phyloP scores from a whole-genome alignment of 306 rosid genomes.

The Trichosanthes cucumerina region DNA sequence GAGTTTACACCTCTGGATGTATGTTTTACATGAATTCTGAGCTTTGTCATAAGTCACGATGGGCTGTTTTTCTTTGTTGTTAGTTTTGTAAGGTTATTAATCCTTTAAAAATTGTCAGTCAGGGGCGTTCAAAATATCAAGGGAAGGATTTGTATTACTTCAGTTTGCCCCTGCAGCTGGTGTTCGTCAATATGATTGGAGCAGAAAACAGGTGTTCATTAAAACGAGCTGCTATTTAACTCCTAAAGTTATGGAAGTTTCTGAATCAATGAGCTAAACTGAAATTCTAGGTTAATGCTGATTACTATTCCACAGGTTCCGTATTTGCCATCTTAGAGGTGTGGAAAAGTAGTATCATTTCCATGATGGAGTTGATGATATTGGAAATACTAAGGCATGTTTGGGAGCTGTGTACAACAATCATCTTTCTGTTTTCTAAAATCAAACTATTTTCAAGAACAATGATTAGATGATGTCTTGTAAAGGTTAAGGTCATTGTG shows the following conservation, averaged over 20 bases:
- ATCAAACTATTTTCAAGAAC: background rate
- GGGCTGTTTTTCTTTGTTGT: background rate
- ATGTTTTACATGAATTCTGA: constrained; percentile 20
- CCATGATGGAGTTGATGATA: background rate
- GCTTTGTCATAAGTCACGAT: background rate
- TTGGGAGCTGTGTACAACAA: background rate
- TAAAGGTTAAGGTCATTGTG: background rate
- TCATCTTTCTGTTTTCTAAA: background rate
- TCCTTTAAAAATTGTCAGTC: constrained; percentile 38
- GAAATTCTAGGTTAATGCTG: background rate
- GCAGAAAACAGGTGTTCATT: constrained; percentile 65
- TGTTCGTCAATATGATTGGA: constrained; percentile 75
- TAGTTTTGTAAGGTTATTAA: constrained; percentile 16
- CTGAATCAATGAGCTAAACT: background rate
- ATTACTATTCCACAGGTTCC: background rate
- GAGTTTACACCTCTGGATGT: constrained; percentile 65
- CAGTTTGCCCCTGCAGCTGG: constrained; percentile 87
- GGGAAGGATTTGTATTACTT: constrained; percentile 79
- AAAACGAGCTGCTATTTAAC: background rate
- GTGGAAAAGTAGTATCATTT: constrained; percentile 2
- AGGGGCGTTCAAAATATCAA: constrained; percentile 76
- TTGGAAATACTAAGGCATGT: constrained; percentile 2
- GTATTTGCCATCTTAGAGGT: background rate
- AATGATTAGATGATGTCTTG: background rate
- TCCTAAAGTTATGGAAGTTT: background rate